A percentile compares a stretch with the other conserved stretches of the same genome.
phyloP scores from a whole-genome alignment of 441 rosid genomes.

The Populus hybrid region DNA sequence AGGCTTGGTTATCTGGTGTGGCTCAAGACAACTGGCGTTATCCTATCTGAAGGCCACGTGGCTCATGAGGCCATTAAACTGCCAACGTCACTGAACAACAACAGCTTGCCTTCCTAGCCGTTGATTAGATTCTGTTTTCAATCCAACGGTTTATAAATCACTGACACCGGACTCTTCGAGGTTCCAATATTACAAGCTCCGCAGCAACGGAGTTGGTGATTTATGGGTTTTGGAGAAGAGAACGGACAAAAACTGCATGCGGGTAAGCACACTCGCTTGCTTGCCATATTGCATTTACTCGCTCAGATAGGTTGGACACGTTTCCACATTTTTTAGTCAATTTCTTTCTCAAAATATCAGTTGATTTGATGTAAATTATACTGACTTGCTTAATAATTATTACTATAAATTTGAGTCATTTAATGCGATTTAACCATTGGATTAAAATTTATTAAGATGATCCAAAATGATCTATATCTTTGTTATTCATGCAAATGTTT shows the following conservation, averaged over 20 bases:
- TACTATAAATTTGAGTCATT: no score
- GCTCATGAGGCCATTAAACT: neutral
- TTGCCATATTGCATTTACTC: neutral
- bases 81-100: neutral
- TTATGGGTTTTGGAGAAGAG: neutral
- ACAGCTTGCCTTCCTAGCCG: neutral
- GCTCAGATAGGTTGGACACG: neutral
- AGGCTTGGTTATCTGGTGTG: neutral
- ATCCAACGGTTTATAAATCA: neutral
- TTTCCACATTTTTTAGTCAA: neutral
- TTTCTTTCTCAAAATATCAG: neutral
- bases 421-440: no score
- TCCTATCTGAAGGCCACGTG: neutral
- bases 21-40: neutral
- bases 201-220: neutral
- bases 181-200: neutral
- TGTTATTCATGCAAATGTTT: no score
- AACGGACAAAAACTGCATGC: neutral
- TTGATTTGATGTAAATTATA: neutral
- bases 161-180: neutral
- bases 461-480: no score
- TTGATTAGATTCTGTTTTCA: neutral
- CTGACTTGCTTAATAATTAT: neutral
- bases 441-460: no score
- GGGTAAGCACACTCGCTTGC: neutral